A percentile compares a stretch with the other conserved stretches of the same genome.
Conservation (phyloP, 2,329 filamentous ascomycete genomes). For the Beauveria sp. region DNA sequence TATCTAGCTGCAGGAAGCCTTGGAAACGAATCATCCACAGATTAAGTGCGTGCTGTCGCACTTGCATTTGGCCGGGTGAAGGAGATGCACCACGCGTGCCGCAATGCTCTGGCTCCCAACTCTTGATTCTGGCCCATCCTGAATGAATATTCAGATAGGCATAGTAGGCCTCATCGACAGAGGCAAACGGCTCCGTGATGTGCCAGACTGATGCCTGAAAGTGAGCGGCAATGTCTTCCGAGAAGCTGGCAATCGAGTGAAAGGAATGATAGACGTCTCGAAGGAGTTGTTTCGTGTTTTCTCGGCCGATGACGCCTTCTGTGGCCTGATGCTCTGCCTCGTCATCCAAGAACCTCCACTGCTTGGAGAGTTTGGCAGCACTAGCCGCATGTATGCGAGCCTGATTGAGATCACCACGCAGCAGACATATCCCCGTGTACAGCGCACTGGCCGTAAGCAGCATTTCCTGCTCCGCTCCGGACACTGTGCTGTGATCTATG, state of each 20-base stretch:
- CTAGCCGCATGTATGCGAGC: conserved; percentile 12
- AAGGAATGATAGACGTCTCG: conserved; percentile 13
- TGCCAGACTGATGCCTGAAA: background rate
- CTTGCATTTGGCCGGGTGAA: background rate
- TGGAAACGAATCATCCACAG: conserved; percentile 4
- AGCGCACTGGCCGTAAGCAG: conserved; percentile 14
- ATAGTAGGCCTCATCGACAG: conserved; percentile 6
- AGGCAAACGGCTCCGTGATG: background rate
- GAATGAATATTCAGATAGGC: conserved; percentile 5
- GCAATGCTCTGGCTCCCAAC: background rate
- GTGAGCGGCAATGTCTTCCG: background rate
- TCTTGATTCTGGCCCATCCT: background rate
- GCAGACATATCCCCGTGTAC: conserved; percentile 13
- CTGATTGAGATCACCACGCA: conserved; percentile 12
- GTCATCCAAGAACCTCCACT: conserved; percentile 13
- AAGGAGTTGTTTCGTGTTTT: conserved; percentile 8
- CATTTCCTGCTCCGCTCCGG: conserved; percentile 7
- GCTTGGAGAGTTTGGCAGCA: conserved; percentile 11
- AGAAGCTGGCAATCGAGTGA: background rate
- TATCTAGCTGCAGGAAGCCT: background rate
- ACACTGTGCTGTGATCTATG: conserved; percentile 4
- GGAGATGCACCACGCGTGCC: background rate
- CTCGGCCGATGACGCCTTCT: conserved; percentile 4
- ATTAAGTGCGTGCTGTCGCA: background rate
- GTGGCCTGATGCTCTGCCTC: background rate